Evolutionary conservation across 805 yeast genomes (phyloP), one percentile per base, ranked within the genome.

Genomic region (Naumovozyma dairenensis): DNA sequence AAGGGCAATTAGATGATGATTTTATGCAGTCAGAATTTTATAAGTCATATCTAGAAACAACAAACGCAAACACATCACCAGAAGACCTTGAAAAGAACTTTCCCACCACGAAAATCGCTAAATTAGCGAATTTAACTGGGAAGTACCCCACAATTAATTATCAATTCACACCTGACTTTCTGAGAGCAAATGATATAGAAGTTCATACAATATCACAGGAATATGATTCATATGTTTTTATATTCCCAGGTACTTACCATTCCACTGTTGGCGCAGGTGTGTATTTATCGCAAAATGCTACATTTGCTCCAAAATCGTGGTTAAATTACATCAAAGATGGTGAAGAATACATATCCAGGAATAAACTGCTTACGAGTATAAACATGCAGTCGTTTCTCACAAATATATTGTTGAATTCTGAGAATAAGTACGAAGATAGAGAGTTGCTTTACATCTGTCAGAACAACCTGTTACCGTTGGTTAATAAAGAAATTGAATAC

Each of bases 251-350:
- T 35, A 48, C 71, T 1, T 78, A 72, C 47, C 60, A 77, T 1
- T 52, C 74, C 10, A 57, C 52, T 4, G 48, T 77, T 3, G 72
- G 78, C 0, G 50, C 72, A 12, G 86, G 85, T 0, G 64, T 73
- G 32, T 66, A 66, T 27, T 51, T 77, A 5, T 66, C 71, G 33
- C 82, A 80, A 51, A 63, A 67, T 22, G 72, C 69, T 3, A 66
- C 67, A 35, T 69, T 78, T 59, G 80, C 81, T 1, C 65, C 80
- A 1, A 42, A 51, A 8, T 54, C 64, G 6, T 80, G 87, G 86
- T 45, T 79, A 8, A 54, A 61, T 3, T 52, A 63, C 33, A 69
- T 74, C 0, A 14, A 61, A 2, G 71, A 67, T 21, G 73, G 73
- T 0, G 72, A 69, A 25, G 45, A 53, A 20, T 77, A 80, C 80